Percentiles rank a stretch among this genome's conserved stretches.
These are phyloP conservation scores for Scheffersomyces lignosus DNA, from an alignment of 805 yeast genomes.

Conservation along the genomic window DNA sequence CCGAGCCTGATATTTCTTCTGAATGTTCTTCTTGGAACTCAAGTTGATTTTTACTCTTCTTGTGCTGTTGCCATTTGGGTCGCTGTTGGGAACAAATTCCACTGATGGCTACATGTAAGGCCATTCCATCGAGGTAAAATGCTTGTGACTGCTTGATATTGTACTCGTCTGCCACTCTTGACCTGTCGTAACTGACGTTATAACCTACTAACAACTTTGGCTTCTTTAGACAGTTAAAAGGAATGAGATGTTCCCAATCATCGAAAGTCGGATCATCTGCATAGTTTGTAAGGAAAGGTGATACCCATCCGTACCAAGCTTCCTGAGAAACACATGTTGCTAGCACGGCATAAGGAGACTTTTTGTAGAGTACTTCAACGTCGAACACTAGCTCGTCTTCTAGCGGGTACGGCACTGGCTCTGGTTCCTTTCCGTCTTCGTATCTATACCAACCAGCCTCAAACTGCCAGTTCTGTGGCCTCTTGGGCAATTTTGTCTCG, in stretches of 20 bases:
- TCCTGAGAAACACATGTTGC: constrained; percentile 74
- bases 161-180: constrained; percentile 84
- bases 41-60: constrained; percentile 33
- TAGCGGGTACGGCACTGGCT: constrained; percentile 61
- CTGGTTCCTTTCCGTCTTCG: constrained; percentile 52
- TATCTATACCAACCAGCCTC: constrained; percentile 84
- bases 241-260: constrained; percentile 67
- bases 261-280: constrained; percentile 29
- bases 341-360: constrained; percentile 70
- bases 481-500: constrained; percentile 27
- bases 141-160: constrained; percentile 62
- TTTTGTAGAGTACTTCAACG: constrained; percentile 80
- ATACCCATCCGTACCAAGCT: constrained; percentile 96
- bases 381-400: constrained; percentile 82
- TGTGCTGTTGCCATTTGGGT: constrained; percentile 67
- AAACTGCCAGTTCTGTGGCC: constrained; percentile 52
- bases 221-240: constrained; percentile 53
- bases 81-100: constrained; percentile 95
- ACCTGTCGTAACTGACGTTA: constrained; percentile 88
- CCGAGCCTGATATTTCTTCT: constrained; percentile 18
- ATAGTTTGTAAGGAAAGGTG: constrained; percentile 72
- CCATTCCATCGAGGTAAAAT: constrained; percentile 87
- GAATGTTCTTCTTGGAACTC: constrained; percentile 11
- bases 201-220: constrained; percentile 80
- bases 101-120: constrained; percentile 83